These are phyloP conservation scores for Naganishia antarctica DNA, from an alignment of 768 basidiomycete species.

Conservation along the genomic window DNA sequence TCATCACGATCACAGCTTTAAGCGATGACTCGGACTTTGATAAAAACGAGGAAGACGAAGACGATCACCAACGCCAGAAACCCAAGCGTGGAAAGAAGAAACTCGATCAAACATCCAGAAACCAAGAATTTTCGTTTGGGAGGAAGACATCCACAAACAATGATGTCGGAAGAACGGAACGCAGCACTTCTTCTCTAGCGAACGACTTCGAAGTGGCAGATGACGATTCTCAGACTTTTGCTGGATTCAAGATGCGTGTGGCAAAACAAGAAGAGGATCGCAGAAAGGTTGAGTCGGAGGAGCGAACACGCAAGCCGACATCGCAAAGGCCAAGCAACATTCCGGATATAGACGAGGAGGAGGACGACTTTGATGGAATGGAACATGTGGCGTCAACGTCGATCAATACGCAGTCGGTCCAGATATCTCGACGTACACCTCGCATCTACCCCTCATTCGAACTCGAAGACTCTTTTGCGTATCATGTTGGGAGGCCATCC, in stretches of 20 bases:
- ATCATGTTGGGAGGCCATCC: background rate
- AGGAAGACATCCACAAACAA: background rate
- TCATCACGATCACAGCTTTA: background rate
- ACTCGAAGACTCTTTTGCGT: background rate
- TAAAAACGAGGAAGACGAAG: background rate
- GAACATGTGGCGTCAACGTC: background rate
- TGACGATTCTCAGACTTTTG: conserved; percentile 18
- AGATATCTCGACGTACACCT: conserved; percentile 9
- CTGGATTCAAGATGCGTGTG: conserved; percentile 5
- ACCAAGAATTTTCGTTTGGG: background rate
- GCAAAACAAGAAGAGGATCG: background rate
- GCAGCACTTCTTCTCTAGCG: background rate
- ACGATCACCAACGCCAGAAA: background rate
- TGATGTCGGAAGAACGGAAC: background rate
- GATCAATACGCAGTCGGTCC: background rate
- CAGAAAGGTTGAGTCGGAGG: background rate
- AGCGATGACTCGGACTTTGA: conserved; percentile 25
- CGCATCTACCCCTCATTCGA: background rate
- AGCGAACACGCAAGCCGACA: background rate
- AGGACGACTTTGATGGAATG: background rate
- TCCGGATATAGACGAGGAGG: background rate
- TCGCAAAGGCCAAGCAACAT: background rate
- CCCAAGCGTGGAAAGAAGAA: background rate
- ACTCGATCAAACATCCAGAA: background rate
- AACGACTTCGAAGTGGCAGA: conserved; percentile 3